phyloP scores from a whole-genome alignment of 2,329 filamentous ascomycete species.

The Teratosphaeria zuluensis region DNA sequence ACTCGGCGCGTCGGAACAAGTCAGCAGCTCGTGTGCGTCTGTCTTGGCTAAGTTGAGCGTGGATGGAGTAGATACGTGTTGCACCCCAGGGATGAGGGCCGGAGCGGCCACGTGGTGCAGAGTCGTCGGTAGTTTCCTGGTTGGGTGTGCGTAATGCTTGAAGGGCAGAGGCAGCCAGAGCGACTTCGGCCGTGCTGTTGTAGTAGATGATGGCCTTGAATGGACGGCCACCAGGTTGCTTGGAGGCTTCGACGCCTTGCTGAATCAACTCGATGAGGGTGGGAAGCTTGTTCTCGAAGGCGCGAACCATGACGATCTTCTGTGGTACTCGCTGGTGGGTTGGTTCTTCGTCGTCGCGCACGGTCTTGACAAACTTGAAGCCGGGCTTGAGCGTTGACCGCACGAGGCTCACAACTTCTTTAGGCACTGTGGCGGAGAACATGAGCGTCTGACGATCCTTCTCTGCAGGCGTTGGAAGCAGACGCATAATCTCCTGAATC shows the following conservation, averaged over 20 bases:
- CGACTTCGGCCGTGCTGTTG: constrained; percentile 65
- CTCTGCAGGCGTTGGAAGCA: constrained; percentile 52
- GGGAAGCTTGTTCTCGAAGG: constrained; percentile 69
- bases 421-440: constrained; percentile 88
- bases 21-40: constrained; percentile 63
- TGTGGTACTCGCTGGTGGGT: constrained; percentile 84
- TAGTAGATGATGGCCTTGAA: constrained; percentile 98
- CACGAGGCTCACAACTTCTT: constrained; percentile 71
- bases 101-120: constrained; percentile 9
- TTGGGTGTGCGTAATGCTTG: constrained; percentile 30
- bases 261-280: constrained; percentile 64
- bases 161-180: constrained; percentile 53
- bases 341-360: constrained; percentile 67
- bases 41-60: constrained; percentile 64
- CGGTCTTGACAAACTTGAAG: constrained; percentile 87
- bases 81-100: constrained; percentile 19
- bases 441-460: constrained; percentile 80
- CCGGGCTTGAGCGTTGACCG: constrained; percentile 66
- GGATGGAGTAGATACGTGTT: constrained; percentile 53
- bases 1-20: constrained; percentile 54
- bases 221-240: constrained; percentile 38
- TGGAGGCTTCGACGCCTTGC: constrained; percentile 30
- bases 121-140: constrained; percentile 7
- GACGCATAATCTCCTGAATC: constrained; percentile 37
- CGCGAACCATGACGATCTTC: constrained; percentile 55